phyloP scores from a whole-genome alignment of 1,284 basidiomycete genomes.

The Marasmius tenuissimus region DNA sequence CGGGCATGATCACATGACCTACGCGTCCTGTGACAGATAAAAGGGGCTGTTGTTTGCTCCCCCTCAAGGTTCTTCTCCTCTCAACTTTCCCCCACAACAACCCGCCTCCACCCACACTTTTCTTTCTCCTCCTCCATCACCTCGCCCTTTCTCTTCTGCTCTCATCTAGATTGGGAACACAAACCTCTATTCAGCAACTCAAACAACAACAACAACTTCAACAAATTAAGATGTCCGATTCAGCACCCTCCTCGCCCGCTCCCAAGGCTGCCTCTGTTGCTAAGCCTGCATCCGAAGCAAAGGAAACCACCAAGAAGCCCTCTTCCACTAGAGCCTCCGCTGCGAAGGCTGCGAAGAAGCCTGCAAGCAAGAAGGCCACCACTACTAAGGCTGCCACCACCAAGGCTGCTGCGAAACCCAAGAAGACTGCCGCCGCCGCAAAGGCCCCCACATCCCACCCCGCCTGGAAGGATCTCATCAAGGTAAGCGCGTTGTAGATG shows the following conservation, averaged over 20 bases:
- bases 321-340: slow-evolving; percentile 14
- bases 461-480: slow-evolving; percentile 65
- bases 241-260: slow-evolving; percentile 17
- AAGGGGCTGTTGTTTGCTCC: slow-evolving; percentile 1
- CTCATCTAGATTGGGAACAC: neutral
- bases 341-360: slow-evolving; percentile 15
- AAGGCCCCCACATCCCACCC: slow-evolving; percentile 42
- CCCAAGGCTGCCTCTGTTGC: slow-evolving; percentile 19
- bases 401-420: slow-evolving; percentile 21
- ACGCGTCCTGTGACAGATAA: slow-evolving; percentile 8
- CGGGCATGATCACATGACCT: neutral
- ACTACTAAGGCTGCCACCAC: slow-evolving; percentile 27
- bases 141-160: slow-evolving; percentile 1
- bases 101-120: slow-evolving; percentile 1
- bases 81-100: slow-evolving; percentile 20
- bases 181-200: neutral
- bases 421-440: slow-evolving; percentile 21
- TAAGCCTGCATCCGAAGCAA: slow-evolving; percentile 12
- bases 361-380: slow-evolving; percentile 18
- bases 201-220: slow-evolving; percentile 23
- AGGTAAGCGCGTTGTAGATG: slow-evolving; percentile 31
- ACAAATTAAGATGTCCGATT: slow-evolving; percentile 14
- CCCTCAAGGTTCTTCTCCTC: slow-evolving; percentile 3
- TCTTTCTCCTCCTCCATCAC: neutral
- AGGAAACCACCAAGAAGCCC: slow-evolving; percentile 13